These are phyloP conservation scores for Yamadazyma diddensiae DNA, from an alignment of 1,139 yeast species.

Conservation along the genomic window DNA sequence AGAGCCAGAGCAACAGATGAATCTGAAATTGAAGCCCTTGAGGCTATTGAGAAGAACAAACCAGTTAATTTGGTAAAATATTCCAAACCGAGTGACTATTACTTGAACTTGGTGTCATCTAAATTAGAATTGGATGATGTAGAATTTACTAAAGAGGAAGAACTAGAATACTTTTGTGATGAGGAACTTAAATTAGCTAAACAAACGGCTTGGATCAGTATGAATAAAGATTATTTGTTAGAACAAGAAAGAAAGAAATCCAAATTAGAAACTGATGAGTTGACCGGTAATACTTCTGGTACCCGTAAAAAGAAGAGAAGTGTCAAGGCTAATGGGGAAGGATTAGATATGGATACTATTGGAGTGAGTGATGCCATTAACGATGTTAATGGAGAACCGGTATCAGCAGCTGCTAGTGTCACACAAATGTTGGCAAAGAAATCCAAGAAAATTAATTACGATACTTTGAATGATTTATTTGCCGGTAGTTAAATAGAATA, in stretches of 20 bases:
- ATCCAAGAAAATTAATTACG: slow-evolving; percentile 86
- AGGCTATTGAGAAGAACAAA: slow-evolving; percentile 28
- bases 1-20: not conserved
- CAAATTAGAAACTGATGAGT: slow-evolving; percentile 81
- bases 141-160: slow-evolving; percentile 70
- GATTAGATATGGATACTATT: slow-evolving; percentile 14
- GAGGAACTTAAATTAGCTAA: slow-evolving; percentile 59
- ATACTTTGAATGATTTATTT: slow-evolving; percentile 12
- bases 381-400: slow-evolving; percentile 34
- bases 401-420: slow-evolving; percentile 8
- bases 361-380: slow-evolving; percentile 35
- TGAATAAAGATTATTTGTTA: slow-evolving; percentile 79
- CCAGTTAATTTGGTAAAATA: slow-evolving; percentile 52
- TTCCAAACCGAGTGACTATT: slow-evolving; percentile 54
- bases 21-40: not conserved
- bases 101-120: slow-evolving; percentile 53
- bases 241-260: slow-evolving; percentile 84
- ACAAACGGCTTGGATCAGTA: slow-evolving; percentile 86
- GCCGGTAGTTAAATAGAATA: not conserved
- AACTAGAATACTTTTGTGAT: slow-evolving; percentile 58
- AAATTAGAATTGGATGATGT: slow-evolving; percentile 61
- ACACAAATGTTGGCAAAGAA: slow-evolving; percentile 52
- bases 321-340: slow-evolving; percentile 20
- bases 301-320: slow-evolving; percentile 39
- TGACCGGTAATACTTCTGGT: slow-evolving; percentile 69